Percentiles rank a stretch among this genome's conserved stretches.
These are phyloP conservation scores for Russula griseocarnosa DNA, from an alignment of 768 basidiomycete species.

Conservation along the genomic window DNA sequence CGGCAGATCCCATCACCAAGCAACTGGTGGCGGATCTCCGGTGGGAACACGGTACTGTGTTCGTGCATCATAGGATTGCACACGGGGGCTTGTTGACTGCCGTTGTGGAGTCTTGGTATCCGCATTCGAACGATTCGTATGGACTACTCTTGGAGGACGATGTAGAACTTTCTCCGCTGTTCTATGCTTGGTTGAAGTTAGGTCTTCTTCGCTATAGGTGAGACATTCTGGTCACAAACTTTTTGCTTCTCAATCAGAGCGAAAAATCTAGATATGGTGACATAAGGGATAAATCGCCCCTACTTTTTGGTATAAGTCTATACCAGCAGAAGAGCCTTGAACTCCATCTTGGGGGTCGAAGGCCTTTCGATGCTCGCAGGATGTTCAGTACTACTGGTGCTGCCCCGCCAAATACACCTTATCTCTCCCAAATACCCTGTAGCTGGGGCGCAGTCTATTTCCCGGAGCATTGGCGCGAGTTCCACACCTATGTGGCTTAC, in stretches of 20 bases:
- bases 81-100: conserved; percentile 77
- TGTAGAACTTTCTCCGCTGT: conserved; percentile 76
- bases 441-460: conserved; percentile 93
- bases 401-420: conserved; percentile 54
- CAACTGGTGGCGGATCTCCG: conserved; percentile 44
- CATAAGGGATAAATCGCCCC: conserved; percentile 38
- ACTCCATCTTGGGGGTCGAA: conserved; percentile 61
- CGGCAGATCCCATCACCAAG: conserved; percentile 60
- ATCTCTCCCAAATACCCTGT: conserved; percentile 83
- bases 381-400: conserved; percentile 48
- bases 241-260: conserved; percentile 8
- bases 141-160: conserved; percentile 84
- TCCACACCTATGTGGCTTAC: conserved; percentile 69
- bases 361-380: conserved; percentile 58
- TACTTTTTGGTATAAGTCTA: conserved; percentile 75
- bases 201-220: conserved; percentile 71
- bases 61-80: conserved; percentile 68
- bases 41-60: conserved; percentile 60
- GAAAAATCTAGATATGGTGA: conserved; percentile 54
- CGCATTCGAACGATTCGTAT: conserved; percentile 64
- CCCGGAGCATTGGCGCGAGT: conserved; percentile 83
- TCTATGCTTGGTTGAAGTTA: conserved; percentile 85
- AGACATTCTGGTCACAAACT: conserved; percentile 8
- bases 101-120: conserved; percentile 89
- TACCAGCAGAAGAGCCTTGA: conserved; percentile 86